Base-by-base conservation (phyloP, 1,284 basidiomycete species). In the Schizophyllum commune region DNA sequence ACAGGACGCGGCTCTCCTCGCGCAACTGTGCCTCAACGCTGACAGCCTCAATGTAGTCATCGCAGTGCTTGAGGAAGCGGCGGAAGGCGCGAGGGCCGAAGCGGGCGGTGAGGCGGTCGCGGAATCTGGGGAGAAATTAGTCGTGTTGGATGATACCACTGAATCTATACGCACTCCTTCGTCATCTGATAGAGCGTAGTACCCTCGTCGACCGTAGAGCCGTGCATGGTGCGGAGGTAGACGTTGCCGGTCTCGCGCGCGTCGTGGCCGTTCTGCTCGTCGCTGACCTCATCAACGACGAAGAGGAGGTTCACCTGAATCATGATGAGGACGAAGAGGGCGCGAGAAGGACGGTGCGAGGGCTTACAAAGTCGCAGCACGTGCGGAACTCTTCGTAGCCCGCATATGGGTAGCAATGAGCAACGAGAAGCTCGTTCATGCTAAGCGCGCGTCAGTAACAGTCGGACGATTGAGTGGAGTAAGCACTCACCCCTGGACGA, bases 11-110 rank as follows among this genome's bases (percentile, higher is more conserved):
- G 39, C 58, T 52, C 39, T 55, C 58, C 52, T 61, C 56, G 52
- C 60, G 60, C 32, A 61, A 52, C 34, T 51, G 33, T 13, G 60
- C 60, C 53, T 61, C 60, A 9, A 20, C 53, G 6, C 56, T 57
- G 15, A 61, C 66, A 1, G 60, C 58, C 34, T 62, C 61, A 33
- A 65, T 63, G 63, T 66, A 67, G 9, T 53, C 61, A 33, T 63
- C 61, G 55, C 66, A 66, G 58, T 66, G 60, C 19, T 66, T 58
- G 47, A 68, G 58, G 56, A 66, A 65, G 56, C 66, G 68, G 52
- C 60, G 59, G 51, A 59, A 58, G 6, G 56, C 34, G 52, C 60
- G 55, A 15, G 62, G 62, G 15, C 59, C 59, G 4, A 57, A 52
- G n/a, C 21, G 54, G 34, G 32, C 56, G 32, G 60, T 56, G 54